Evolutionary conservation across 495 filamentous ascomycete species (phyloP).

Genomic region (Podospora conica): DNA sequence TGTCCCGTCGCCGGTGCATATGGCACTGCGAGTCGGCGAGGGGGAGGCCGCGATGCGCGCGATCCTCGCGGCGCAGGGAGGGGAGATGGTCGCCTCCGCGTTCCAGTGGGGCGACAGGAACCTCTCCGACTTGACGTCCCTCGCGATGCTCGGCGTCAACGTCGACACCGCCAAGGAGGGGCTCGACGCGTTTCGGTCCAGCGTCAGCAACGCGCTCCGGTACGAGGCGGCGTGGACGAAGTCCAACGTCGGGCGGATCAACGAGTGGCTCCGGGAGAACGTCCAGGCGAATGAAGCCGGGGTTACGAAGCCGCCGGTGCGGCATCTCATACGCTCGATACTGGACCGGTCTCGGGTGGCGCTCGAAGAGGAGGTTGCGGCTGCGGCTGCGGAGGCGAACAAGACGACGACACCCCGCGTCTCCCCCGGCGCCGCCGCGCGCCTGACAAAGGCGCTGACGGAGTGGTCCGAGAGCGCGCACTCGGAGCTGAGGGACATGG

Average conservation of each 20-base stretch:
- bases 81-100: slow-evolving; percentile 31
- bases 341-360: slow-evolving; percentile 51
- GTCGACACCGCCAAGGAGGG: slow-evolving; percentile 49
- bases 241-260: slow-evolving; percentile 58
- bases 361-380: slow-evolving; percentile 46
- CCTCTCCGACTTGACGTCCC: slow-evolving; percentile 20
- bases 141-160: slow-evolving; percentile 35
- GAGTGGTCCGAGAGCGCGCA: slow-evolving; percentile 76
- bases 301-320: slow-evolving; percentile 54
- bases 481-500: slow-evolving; percentile 69
- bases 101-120: slow-evolving; percentile 30
- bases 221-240: slow-evolving; percentile 71
- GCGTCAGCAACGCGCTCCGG: slow-evolving; percentile 57
- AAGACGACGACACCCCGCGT: slow-evolving; percentile 15
- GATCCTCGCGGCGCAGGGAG: slow-evolving; percentile 28
- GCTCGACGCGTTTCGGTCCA: slow-evolving; percentile 58
- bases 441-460: slow-evolving; percentile 52
- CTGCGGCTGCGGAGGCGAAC: slow-evolving; percentile 37
- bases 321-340: slow-evolving; percentile 59
- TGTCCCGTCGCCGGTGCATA: slow-evolving; percentile 80
- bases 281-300: slow-evolving; percentile 33
- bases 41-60: slow-evolving; percentile 47
- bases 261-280: slow-evolving; percentile 60
- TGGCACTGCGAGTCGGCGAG: slow-evolving; percentile 65
- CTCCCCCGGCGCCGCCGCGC: slow-evolving; percentile 36